phyloP scores from a whole-genome alignment of 2,329 filamentous ascomycete species.

The Elsinoe perseae region DNA sequence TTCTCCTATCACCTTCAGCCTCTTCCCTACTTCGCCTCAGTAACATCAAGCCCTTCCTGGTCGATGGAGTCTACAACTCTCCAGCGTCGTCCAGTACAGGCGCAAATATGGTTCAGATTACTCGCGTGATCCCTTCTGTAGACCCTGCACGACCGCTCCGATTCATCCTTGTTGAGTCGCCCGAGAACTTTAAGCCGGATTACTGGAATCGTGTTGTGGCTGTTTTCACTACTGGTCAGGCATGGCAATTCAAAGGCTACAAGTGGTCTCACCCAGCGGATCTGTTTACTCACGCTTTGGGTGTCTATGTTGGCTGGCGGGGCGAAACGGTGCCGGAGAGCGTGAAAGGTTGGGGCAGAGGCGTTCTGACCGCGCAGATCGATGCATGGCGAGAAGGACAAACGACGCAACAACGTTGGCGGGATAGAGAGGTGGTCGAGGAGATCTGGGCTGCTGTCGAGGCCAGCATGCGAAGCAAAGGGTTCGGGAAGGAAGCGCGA shows the following conservation, averaged over 20 bases:
- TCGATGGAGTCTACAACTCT: slow-evolving; percentile 71
- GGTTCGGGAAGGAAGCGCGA: slow-evolving; percentile 64
- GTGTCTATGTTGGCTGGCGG: slow-evolving; percentile 85
- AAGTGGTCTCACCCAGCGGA: slow-evolving; percentile 88
- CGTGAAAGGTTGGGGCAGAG: slow-evolving; percentile 76
- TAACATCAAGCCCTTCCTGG: slow-evolving; percentile 91
- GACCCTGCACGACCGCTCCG: slow-evolving; percentile 67
- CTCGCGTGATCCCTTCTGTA: slow-evolving; percentile 63
- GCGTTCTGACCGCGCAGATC: slow-evolving; percentile 69
- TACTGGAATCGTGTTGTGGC: slow-evolving; percentile 95
- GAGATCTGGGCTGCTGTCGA: slow-evolving; percentile 86
- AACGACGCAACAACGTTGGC: slow-evolving; percentile 53
- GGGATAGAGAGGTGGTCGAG: slow-evolving; percentile 89
- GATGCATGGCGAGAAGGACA: slow-evolving; percentile 65
- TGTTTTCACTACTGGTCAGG: slow-evolving; percentile 94
- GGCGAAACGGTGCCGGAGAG: slow-evolving; percentile 71
- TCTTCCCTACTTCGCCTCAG: slow-evolving; percentile 91
- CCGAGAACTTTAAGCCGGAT: slow-evolving; percentile 92
- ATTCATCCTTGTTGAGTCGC: slow-evolving; percentile 91
- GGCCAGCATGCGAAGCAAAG: slow-evolving; percentile 73
- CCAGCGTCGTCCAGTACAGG: slow-evolving; percentile 51
- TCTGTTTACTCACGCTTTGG: slow-evolving; percentile 79
- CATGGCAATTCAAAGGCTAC: slow-evolving; percentile 98
- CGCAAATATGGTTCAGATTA: slow-evolving; percentile 77
- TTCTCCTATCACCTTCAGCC: slow-evolving; percentile 90